Percentiles rank a stretch among this genome's conserved stretches.
phyloP scores from a whole-genome alignment of 2,329 filamentous ascomycete genomes.

The Xylaria sp. region DNA sequence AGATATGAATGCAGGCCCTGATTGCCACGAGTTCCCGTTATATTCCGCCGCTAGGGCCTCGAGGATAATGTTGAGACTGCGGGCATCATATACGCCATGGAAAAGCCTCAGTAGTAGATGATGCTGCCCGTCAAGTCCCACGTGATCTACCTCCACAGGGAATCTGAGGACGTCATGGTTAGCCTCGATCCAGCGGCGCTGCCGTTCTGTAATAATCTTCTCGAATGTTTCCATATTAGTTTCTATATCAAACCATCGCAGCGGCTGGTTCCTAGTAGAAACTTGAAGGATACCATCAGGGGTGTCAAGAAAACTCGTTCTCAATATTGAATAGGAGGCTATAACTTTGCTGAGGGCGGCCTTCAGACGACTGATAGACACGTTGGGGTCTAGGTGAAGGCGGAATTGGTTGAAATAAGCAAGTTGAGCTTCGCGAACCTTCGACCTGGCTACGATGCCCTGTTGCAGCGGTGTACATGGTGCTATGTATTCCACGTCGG shows the following conservation, averaged over 20 bases:
- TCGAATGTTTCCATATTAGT: conserved; percentile 49
- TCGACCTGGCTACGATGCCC: conserved; percentile 80
- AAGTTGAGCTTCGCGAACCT: conserved; percentile 62
- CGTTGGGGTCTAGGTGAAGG: conserved; percentile 61
- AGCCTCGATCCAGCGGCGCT: conserved; percentile 62
- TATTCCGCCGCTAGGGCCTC: conserved; percentile 67
- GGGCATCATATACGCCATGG: conserved; percentile 88
- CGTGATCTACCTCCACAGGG: conserved; percentile 64
- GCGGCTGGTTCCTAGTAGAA: conserved; percentile 59
- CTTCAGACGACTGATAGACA: conserved; percentile 62
- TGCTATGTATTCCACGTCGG: conserved; percentile 75
- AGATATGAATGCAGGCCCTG: conserved; percentile 70
- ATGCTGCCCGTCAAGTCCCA: conserved; percentile 46
- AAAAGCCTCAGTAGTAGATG: conserved; percentile 77
- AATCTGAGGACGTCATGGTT: conserved; percentile 61
- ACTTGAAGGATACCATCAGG: conserved; percentile 82
- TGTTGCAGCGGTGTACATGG: conserved; percentile 89
- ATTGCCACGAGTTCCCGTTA: conserved; percentile 41
- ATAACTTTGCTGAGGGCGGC: conserved; percentile 68
- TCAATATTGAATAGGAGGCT: conserved; percentile 69
- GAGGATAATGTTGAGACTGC: conserved; percentile 77
- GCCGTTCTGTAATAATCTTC: conserved; percentile 50
- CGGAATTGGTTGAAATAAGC: conserved; percentile 83
- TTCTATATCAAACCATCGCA: conserved; percentile 58
- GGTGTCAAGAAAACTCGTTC: conserved; percentile 78